phyloP scores from a whole-genome alignment of 1,284 basidiomycete species.

The Leccinum pachyderme region DNA sequence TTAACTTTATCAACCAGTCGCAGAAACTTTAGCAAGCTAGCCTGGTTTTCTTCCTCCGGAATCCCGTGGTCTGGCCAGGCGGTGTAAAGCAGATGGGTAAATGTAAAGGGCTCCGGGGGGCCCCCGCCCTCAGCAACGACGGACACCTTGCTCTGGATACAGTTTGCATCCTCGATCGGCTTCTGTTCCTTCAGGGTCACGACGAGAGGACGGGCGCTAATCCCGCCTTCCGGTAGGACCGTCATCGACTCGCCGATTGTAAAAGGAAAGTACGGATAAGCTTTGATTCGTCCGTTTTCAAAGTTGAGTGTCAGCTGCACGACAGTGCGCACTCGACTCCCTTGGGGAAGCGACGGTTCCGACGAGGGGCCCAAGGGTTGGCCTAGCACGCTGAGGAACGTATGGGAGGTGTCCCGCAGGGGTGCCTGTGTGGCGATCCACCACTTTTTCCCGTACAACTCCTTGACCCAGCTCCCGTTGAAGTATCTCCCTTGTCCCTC shows the following conservation, averaged over 20 bases:
- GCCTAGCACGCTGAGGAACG: slow-evolving; percentile 69
- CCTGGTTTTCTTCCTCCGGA: slow-evolving; percentile 55
- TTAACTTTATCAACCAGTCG: slow-evolving; percentile 61
- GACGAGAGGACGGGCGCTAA: slow-evolving; percentile 42
- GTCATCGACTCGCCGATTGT: slow-evolving; percentile 53
- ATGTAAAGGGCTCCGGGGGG: slow-evolving; percentile 41
- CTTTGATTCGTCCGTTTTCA: slow-evolving; percentile 68
- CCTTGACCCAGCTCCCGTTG: slow-evolving; percentile 82
- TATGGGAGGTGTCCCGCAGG: slow-evolving; percentile 61
- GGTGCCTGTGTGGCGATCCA: slow-evolving; percentile 87
- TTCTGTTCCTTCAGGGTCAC: slow-evolving; percentile 51
- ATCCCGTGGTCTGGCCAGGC: slow-evolving; percentile 86
- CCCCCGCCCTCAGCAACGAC: slow-evolving; percentile 30
- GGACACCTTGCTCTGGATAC: slow-evolving; percentile 55
- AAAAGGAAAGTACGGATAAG: slow-evolving; percentile 71
- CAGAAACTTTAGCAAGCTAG: slow-evolving; percentile 58
- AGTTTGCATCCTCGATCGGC: slow-evolving; percentile 52
- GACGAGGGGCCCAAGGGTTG: slow-evolving; percentile 46
- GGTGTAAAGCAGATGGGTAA: slow-evolving; percentile 71
- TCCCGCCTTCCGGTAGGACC: slow-evolving; percentile 46
- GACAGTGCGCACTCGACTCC: slow-evolving; percentile 61
- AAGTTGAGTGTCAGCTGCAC: slow-evolving; percentile 75
- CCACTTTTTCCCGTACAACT: slow-evolving; percentile 67
- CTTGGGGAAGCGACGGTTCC: slow-evolving; percentile 13
- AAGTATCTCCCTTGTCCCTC: slow-evolving; percentile 54